These are phyloP conservation scores for Acanthamoeba triangularis DNA, from an alignment of 208 protist species.

Conservation along the genomic window DNA sequence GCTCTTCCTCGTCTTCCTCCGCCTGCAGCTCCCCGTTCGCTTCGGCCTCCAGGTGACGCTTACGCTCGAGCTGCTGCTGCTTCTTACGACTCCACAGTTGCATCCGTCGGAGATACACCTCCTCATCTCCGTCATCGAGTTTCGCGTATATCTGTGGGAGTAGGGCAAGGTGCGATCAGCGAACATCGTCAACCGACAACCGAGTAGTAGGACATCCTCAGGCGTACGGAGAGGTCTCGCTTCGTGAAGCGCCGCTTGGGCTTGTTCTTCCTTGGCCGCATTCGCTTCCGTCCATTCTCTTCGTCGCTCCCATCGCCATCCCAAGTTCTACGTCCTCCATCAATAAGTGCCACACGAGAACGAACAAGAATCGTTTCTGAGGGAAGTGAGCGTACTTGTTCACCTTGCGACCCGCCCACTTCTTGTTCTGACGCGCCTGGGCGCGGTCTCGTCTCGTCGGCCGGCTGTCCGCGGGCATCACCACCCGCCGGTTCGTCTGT, in stretches of 20 bases:
- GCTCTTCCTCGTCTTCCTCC: conserved; percentile 10
- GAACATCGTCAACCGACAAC: too few relatives aligned
- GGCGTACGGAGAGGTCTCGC: neutral
- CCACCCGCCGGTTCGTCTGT: neutral
- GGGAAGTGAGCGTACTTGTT: neutral
- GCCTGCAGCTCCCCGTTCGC: neutral
- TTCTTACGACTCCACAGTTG: neutral
- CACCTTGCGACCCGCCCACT: conserved; percentile 31
- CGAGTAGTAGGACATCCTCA: too few relatives aligned
- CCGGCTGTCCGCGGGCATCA: neutral
- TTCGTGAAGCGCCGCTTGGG: neutral
- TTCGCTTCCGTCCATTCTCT: neutral
- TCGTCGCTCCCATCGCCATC: neutral
- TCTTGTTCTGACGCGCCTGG: neutral
- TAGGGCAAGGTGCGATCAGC: too few relatives aligned
- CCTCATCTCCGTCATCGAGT: conserved; percentile 18
- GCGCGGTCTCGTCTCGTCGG: neutral
- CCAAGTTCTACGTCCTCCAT: neutral
- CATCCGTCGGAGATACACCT: neutral
- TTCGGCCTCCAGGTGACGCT: neutral
- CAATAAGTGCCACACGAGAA: neutral
- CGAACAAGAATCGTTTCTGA: neutral
- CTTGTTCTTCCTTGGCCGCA: neutral
- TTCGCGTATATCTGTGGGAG: neutral
- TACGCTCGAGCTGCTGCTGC: neutral